phyloP scores from a whole-genome alignment of 1,284 basidiomycete genomes.

The Veloboletus limbatus region DNA sequence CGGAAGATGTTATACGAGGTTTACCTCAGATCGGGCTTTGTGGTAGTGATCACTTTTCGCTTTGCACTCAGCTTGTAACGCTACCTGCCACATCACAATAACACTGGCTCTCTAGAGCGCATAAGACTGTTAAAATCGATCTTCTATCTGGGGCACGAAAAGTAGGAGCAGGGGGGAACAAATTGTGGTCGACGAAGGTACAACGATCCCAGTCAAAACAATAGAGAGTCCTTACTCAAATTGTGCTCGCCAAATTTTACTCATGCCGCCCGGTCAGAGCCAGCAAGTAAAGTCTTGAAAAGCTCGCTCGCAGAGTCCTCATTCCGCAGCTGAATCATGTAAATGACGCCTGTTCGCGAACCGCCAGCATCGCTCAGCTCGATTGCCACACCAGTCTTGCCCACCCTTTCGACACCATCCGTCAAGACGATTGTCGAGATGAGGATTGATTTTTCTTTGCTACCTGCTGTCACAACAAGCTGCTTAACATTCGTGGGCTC shows the following conservation, averaged over 20 bases:
- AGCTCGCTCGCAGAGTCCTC: slow-evolving; percentile 84
- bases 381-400: slow-evolving; percentile 95
- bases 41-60: slow-evolving; percentile 85
- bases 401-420: slow-evolving; percentile 96
- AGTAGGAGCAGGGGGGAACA: not conserved
- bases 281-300: slow-evolving; percentile 84
- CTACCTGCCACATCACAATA: slow-evolving; percentile 14
- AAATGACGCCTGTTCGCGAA: slow-evolving; percentile 89
- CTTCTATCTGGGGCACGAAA: slow-evolving; percentile 1
- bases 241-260: not conserved
- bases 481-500: slow-evolving; percentile 90
- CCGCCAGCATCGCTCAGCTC: slow-evolving; percentile 87
- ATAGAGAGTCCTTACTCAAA: not conserved
- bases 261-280: slow-evolving; percentile 64
- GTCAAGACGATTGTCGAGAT: slow-evolving; percentile 95
- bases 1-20: slow-evolving; percentile 67
- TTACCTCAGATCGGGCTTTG: slow-evolving; percentile 79
- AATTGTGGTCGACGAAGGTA: not conserved
- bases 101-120: slow-evolving; percentile 5
- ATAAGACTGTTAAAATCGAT: not conserved
- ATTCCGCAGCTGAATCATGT: slow-evolving; percentile 94
- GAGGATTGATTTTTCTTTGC: slow-evolving; percentile 71
- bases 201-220: slow-evolving; percentile 1
- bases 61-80: slow-evolving; percentile 53
- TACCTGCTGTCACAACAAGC: slow-evolving; percentile 90